Evolutionary conservation across 345 rosid species (phyloP).

Genomic region (Syzygium oleosum): DNA sequence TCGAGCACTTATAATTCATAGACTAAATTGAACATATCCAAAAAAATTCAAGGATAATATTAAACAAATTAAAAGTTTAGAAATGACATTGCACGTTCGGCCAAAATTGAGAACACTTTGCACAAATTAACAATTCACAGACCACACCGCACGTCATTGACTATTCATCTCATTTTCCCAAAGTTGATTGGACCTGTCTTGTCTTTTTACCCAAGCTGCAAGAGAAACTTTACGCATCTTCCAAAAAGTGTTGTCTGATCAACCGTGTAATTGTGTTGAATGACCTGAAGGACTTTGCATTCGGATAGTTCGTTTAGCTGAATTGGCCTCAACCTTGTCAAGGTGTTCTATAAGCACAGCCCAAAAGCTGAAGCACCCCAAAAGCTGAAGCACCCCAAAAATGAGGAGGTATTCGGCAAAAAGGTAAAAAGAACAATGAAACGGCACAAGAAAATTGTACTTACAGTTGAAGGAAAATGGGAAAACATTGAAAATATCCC

Average conservation of each 20-base stretch:
- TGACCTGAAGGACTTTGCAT: not conserved
- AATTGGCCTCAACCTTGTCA: not conserved
- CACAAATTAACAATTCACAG: too few species aligned
- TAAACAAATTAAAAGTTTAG: too few species aligned
- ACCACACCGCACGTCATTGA: too few species aligned
- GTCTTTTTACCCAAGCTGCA: not conserved
- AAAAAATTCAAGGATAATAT: too few species aligned
- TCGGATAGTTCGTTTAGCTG: not conserved
- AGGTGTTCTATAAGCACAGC: not conserved
- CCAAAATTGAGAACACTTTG: too few species aligned
- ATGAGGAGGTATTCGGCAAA: not conserved
- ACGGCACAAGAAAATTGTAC: not conserved
- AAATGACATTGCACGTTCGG: too few species aligned
- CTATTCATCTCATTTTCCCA: too few species aligned
- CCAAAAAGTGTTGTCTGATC: too few species aligned
- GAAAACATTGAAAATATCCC: not conserved
- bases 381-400: not conserved
- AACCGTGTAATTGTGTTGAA: not conserved
- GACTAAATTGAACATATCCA: too few species aligned
- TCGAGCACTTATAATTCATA: too few species aligned
- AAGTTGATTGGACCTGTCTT: not conserved
- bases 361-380: not conserved
- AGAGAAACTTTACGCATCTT: not conserved
- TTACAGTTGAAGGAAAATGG: not conserved
- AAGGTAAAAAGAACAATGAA: not conserved